Conservation (phyloP, 2,329 filamentous ascomycete genomes). For the Microsporum audouinii region DNA sequence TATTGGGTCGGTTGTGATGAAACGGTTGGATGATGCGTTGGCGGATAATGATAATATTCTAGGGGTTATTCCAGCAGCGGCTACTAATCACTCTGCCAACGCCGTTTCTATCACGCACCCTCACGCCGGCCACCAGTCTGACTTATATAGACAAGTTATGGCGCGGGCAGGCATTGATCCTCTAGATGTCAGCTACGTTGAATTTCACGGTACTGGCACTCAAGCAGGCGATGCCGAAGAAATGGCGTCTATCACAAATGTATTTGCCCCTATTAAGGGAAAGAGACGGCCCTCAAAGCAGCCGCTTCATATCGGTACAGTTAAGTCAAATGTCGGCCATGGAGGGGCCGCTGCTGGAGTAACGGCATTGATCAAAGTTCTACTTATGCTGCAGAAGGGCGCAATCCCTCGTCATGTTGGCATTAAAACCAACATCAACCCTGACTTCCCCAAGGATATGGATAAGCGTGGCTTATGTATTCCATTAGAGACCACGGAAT, state of each 20-base stretch:
- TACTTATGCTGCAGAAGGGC: conserved; percentile 20
- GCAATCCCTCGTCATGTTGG: conserved; percentile 16
- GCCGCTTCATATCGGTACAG: conserved; percentile 15
- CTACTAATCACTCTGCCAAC: conserved; percentile 28
- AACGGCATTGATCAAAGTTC: conserved; percentile 21
- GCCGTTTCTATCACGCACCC: conserved; percentile 23
- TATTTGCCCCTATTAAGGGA: conserved; percentile 38
- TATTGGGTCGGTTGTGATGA: conserved; percentile 28
- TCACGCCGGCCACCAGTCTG: conserved; percentile 11
- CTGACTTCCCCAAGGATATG: conserved; percentile 1
- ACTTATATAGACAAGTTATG: conserved; percentile 38
- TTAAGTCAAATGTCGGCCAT: conserved; percentile 25
- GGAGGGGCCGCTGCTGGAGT: conserved; percentile 21
- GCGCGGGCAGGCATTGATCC: conserved; percentile 46
- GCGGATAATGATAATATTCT: conserved; percentile 32
- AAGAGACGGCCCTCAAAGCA: neutral
- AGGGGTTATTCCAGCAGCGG: conserved; percentile 31
- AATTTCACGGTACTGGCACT: neutral
- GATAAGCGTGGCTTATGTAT: conserved; percentile 10
- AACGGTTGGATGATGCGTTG: conserved; percentile 31
- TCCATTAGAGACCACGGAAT: conserved; percentile 4
- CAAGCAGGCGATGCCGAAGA: conserved; percentile 56
- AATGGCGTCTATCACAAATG: conserved; percentile 62
- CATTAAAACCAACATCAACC: conserved; percentile 12
- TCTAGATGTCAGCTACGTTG: neutral